Evolutionary conservation across 352 stramenopile genomes (phyloP).

Genomic region (Globisporangium spinosum): DNA sequence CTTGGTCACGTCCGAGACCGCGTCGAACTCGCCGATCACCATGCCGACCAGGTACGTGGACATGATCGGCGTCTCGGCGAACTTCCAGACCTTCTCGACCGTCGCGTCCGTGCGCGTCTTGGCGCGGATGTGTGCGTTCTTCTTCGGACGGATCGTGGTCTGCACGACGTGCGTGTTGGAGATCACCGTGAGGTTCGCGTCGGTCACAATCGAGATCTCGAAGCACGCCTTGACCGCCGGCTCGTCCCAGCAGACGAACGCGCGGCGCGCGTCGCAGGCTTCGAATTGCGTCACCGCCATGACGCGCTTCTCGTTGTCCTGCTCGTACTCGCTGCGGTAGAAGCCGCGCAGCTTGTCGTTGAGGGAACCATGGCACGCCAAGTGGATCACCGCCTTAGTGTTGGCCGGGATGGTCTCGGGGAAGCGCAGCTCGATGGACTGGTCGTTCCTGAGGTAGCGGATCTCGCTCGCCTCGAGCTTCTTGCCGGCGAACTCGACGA

Average conservation of each 20-base stretch:
- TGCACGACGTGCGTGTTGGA: slow-evolving; percentile 96
- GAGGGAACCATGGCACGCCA: slow-evolving; percentile 63
- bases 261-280: slow-evolving; percentile 87
- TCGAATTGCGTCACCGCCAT: slow-evolving; percentile 92
- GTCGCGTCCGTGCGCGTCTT: slow-evolving; percentile 31
- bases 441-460: slow-evolving; percentile 47
- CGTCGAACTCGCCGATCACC: slow-evolving; percentile 96
- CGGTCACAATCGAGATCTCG: slow-evolving; percentile 89
- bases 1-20: slow-evolving; percentile 85
- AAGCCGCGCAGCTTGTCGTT: slow-evolving; percentile 96
- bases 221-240: slow-evolving; percentile 95
- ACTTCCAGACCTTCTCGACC: slow-evolving; percentile 74
- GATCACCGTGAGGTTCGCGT: slow-evolving; percentile 88
- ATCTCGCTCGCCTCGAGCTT: slow-evolving; percentile 48
- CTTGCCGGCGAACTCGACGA: slow-evolving; percentile 38
- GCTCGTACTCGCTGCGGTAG: slow-evolving; percentile 92
- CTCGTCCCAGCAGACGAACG: slow-evolving; percentile 98
- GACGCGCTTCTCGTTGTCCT: slow-evolving; percentile 88
- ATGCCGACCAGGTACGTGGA: slow-evolving; percentile 95
- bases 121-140: slow-evolving; percentile 52
- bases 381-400: slow-evolving; percentile 28
- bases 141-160: slow-evolving; percentile 54
- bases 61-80: slow-evolving; percentile 95
- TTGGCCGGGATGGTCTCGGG: slow-evolving; percentile 37
- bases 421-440: slow-evolving; percentile 56